These are phyloP conservation scores for Fusarium sp. DNA, from an alignment of 2,329 filamentous ascomycete species.

Conservation along the genomic window DNA sequence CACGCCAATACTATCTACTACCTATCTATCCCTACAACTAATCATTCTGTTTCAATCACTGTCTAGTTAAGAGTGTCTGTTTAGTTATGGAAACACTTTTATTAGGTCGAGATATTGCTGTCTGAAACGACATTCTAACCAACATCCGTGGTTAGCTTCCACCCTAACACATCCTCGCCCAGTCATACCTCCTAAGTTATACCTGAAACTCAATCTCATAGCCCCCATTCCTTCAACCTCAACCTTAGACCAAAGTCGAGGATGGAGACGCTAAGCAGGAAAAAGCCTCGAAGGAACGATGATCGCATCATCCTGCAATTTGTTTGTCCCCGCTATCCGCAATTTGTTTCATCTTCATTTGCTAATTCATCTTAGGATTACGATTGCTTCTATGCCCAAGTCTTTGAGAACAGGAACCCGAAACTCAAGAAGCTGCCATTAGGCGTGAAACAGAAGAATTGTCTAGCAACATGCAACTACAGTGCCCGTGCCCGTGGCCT, in stretches of 20 bases:
- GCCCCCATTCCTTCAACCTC: constrained; percentile 5
- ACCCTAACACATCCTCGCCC: background rate
- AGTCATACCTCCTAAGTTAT: constrained; percentile 1
- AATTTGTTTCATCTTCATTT: constrained; percentile 18
- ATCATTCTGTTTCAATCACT: background rate
- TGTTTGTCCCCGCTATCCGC: constrained; percentile 60
- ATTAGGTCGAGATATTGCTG: background rate
- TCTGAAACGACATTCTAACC: background rate
- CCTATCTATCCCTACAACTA: background rate
- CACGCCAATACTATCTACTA: background rate
- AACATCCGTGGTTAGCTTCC: background rate
- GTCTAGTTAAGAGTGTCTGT: background rate
- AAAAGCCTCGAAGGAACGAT: constrained; percentile 63
- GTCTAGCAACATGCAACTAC: constrained; percentile 94
- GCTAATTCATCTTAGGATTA: constrained; percentile 66
- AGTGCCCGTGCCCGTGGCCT: constrained; percentile 80
- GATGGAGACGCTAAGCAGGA: constrained; percentile 49
- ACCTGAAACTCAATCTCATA: constrained; percentile 29
- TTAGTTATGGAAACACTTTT: background rate
- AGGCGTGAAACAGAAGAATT: constrained; percentile 92
- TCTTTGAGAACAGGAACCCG: constrained; percentile 84
- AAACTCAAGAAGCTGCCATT: constrained; percentile 77
- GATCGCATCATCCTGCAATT: constrained; percentile 83
- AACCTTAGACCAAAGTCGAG: constrained; percentile 14
- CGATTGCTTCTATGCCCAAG: constrained; percentile 95